phyloP scores from a whole-genome alignment of 768 basidiomycete genomes.

The Lentinula lateritia region DNA sequence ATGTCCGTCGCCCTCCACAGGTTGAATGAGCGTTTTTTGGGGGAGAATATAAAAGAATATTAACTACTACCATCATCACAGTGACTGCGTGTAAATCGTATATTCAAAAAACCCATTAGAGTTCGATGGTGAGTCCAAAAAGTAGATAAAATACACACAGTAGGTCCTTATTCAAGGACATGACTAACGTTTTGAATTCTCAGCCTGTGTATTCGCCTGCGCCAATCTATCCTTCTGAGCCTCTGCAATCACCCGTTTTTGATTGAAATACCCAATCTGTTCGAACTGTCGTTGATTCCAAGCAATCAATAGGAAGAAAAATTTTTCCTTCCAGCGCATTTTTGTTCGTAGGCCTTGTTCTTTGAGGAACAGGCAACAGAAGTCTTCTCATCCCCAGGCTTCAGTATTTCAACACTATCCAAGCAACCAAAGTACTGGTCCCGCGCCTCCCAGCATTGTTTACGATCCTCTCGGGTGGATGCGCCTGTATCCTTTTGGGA shows the following conservation, averaged over 20 bases:
- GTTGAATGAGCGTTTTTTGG: neutral
- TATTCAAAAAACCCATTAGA: neutral
- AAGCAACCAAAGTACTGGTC: conserved; percentile 86
- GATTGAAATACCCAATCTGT: conserved; percentile 94
- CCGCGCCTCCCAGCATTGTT: conserved; percentile 80
- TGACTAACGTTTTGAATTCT: conserved; percentile 22
- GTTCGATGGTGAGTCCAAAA: neutral
- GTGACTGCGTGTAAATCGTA: neutral
- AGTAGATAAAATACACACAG: neutral
- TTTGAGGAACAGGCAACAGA: conserved; percentile 46
- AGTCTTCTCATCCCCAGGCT: conserved; percentile 66
- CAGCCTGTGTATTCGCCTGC: conserved; percentile 31
- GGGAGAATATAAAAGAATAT: neutral
- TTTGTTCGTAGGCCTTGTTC: conserved; percentile 56
- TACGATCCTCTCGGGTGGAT: conserved; percentile 57
- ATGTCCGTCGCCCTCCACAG: conserved; percentile 6
- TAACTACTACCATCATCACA: neutral
- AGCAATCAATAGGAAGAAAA: neutral
- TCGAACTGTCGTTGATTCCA: neutral
- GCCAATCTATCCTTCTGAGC: conserved; percentile 70
- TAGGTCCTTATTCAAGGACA: neutral
- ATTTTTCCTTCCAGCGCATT: conserved; percentile 64
- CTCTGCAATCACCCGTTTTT: conserved; percentile 76
- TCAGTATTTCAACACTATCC: conserved; percentile 60
- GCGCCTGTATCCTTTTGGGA: conserved; percentile 33